Conservation (phyloP, 768 basidiomycete genomes). For the Rubroboletus pulcherrimus region DNA sequence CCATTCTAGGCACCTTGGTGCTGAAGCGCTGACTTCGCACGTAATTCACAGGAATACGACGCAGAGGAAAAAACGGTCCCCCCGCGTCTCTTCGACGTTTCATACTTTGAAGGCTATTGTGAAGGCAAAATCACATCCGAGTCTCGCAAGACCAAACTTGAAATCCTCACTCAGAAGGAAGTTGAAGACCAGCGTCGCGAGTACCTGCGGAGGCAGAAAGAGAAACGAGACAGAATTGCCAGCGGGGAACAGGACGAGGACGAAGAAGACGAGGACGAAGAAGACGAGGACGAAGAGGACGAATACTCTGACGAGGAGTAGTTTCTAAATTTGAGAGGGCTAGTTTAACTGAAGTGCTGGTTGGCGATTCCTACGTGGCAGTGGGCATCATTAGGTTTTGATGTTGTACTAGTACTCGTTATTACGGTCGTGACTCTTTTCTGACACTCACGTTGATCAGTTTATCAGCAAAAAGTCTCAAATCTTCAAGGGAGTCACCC, state of each 20-base stretch:
- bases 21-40: conserved; percentile 1
- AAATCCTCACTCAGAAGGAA: conserved; percentile 22
- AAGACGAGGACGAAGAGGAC: conserved; percentile 1
- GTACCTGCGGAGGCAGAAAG: conserved; percentile 4
- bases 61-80: conserved; percentile 23
- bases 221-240: conserved; percentile 8
- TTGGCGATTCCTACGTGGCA: no score
- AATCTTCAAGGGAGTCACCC: no score
- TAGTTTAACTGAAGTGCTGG: background rate
- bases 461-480: no score
- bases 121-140: conserved; percentile 22
- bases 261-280: conserved; percentile 5
- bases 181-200: conserved; percentile 2
- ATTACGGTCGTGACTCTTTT: no score
- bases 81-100: conserved; percentile 15
- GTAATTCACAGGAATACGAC: conserved; percentile 16
- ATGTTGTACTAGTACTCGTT: no score
- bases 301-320: background rate
- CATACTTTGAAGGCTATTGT: conserved; percentile 25
- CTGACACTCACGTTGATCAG: no score
- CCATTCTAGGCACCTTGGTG: background rate
- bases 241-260: conserved; percentile 10
- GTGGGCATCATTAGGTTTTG: no score
- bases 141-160: conserved; percentile 19
- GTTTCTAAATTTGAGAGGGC: background rate